Base-by-base conservation (phyloP, 2,329 filamentous ascomycete genomes). In the Aspergillus flavus region DNA sequence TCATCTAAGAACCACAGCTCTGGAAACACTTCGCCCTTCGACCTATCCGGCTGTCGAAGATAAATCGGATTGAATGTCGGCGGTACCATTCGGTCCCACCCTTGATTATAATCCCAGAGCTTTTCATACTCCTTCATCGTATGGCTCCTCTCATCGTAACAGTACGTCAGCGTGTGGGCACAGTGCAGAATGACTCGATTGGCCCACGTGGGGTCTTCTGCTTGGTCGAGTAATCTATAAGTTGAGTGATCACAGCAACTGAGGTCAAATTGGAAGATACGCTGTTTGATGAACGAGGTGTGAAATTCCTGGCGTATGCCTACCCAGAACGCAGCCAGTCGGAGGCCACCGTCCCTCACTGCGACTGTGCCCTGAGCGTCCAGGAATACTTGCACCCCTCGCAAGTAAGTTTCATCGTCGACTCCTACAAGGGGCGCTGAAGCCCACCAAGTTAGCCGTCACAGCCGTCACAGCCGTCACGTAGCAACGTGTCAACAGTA, bases 101-200 rank as follows among this genome's bases (percentile, higher is more conserved):
- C 85, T 84, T 87, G 23, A 75, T 73, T 57, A 76, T 72, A 61
- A 79, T 80, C 61, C 32, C 60, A 64, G 32, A 66, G 46, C 21
- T 64, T 28, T 11, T 53, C 23, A 41, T 61, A 60, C 2, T n/a
- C 34, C n/a, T 48, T 32, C 3, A 46, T 80, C 81, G 16, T 78
- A 2, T 65, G 62, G 41, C 71, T 64, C 63, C 64, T 50, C 58
- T 73, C 61, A 61, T 75, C 63, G 68, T 88, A 89, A 70, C 87
- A 89, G 66, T 83, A 88, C 61, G 87, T 85, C n/a, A 89, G 75
- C 0, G 88, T 83, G 63, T 88, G 85, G 14, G 86, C 86, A 57
- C 86, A 86, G 66, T 87, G 84, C 1, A 87, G 79, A 0, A 89
- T 82, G 26, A 86, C 84, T 9, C 86, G 81, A 72, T 89, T 88